Conservation (phyloP, 2,329 filamentous ascomycete species). For the Colletotrichum trifolii region DNA sequence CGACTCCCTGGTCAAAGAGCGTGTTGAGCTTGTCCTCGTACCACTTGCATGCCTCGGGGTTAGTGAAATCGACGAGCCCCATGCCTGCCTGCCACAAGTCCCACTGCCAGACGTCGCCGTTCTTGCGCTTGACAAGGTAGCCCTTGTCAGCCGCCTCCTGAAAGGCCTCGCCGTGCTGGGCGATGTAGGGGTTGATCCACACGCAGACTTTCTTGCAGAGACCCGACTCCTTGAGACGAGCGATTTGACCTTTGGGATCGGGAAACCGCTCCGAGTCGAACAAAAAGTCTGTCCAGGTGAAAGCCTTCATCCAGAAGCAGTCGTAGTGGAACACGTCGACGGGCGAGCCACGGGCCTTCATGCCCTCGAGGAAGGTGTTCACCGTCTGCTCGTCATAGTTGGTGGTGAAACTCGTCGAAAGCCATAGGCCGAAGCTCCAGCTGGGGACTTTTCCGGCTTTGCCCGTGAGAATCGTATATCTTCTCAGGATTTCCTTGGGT, state of each 20-base stretch:
- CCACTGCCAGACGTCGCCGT: constrained; percentile 80
- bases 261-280: constrained; percentile 77
- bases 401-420: constrained; percentile 81
- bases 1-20: constrained; percentile 76
- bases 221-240: constrained; percentile 70
- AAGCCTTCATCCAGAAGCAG: constrained; percentile 82
- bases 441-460: constrained; percentile 72
- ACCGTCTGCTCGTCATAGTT: constrained; percentile 78
- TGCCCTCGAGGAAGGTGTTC: constrained; percentile 74
- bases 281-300: constrained; percentile 80
- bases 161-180: constrained; percentile 75
- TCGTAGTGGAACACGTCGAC: constrained; percentile 82
- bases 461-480: constrained; percentile 76
- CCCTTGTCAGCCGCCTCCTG: constrained; percentile 71
- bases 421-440: constrained; percentile 82
- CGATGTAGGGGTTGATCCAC: constrained; percentile 82
- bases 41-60: constrained; percentile 75
- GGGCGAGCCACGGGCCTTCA: constrained; percentile 72
- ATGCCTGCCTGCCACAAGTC: constrained; percentile 83
- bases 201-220: constrained; percentile 75
- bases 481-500: constrained; percentile 76
- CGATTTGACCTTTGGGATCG: constrained; percentile 72
- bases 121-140: constrained; percentile 75
- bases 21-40: constrained; percentile 69
- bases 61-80: constrained; percentile 80